Conservation (phyloP, 192 early-diverging fungal species). For the Martensiomyces pterosporus region DNA sequence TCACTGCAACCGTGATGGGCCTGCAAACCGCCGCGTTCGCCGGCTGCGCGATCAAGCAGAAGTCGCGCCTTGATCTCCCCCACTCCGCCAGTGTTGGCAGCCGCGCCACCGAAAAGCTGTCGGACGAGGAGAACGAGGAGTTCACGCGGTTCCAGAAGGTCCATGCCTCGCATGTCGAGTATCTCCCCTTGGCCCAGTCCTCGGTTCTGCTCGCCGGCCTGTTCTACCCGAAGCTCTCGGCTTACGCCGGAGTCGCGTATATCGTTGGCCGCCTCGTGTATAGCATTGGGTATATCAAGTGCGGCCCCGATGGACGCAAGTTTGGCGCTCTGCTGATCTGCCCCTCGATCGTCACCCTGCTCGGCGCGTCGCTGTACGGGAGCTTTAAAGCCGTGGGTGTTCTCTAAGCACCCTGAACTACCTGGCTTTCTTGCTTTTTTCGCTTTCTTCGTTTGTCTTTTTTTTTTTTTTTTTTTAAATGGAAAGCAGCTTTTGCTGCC, state of each 20-base stretch:
- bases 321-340: slow-evolving; percentile 36
- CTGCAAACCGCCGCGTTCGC: slow-evolving; percentile 40
- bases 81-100: slow-evolving; percentile 39
- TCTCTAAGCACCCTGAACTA: too few relatives aligned
- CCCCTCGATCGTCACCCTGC: slow-evolving; percentile 27
- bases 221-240: slow-evolving; percentile 49
- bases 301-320: slow-evolving; percentile 35
- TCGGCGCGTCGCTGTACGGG: slow-evolving; percentile 46
- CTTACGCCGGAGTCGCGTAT: slow-evolving; percentile 37
- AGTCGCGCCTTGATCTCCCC: slow-evolving; percentile 27
- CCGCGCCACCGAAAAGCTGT: slow-evolving; percentile 42
- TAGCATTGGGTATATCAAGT: slow-evolving; percentile 37
- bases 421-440: too few relatives aligned
- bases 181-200: slow-evolving; percentile 41
- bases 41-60: slow-evolving; percentile 36
- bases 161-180: slow-evolving; percentile 46
- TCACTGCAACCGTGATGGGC: slow-evolving; percentile 44
- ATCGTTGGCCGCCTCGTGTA: slow-evolving; percentile 49
- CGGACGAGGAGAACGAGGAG: slow-evolving; percentile 42
- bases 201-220: slow-evolving; percentile 42
- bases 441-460: slow-evolving; percentile 21
- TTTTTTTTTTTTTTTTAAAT: neutral
- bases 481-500: too few relatives aligned
- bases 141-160: slow-evolving; percentile 48
- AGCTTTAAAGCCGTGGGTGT: slow-evolving; percentile 36